phyloP scores from a whole-genome alignment of 1,284 basidiomycete species.

The Rhodotorula glutinis region DNA sequence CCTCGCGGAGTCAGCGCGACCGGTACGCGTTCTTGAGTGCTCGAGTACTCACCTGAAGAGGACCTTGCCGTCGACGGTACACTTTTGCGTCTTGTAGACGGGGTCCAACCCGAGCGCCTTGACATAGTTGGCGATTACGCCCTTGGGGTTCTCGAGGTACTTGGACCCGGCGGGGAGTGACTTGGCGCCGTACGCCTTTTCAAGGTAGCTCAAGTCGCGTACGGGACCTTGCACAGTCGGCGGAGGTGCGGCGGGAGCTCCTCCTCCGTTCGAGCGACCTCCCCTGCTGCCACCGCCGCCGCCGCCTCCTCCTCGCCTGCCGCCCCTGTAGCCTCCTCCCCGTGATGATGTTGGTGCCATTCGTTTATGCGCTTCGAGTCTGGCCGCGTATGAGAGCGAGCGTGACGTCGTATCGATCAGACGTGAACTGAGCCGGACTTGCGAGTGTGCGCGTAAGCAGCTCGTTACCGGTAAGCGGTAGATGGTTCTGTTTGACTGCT shows the following conservation, averaged over 20 bases:
- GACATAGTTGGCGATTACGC: conserved; percentile 27
- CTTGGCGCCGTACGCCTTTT: not conserved
- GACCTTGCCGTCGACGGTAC: conserved; percentile 12
- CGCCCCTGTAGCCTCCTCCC: too few relatives aligned
- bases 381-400: too few relatives aligned
- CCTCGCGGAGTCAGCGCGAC: not conserved
- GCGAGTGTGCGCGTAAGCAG: too few relatives aligned
- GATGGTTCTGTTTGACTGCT: too few relatives aligned
- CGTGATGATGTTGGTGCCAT: too few relatives aligned
- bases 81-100: conserved; percentile 12
- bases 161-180: not conserved
- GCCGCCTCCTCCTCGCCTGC: not conserved
- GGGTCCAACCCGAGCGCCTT: conserved; percentile 8
- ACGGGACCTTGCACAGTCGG: conserved; percentile 9
- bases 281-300: not conserved
- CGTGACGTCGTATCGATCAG: too few relatives aligned
- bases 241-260: not conserved
- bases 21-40: too few relatives aligned
- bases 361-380: too few relatives aligned
- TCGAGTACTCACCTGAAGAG: conserved; percentile 30
- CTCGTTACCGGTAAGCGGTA: too few relatives aligned
- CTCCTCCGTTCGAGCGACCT: too few relatives aligned
- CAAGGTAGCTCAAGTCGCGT: conserved; percentile 7
- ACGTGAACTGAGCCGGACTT: too few relatives aligned
- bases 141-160: conserved; percentile 27